Evolutionary conservation across 164 flowering plant species (phyloP).

Genomic region (Umbellularia californica): DNA sequence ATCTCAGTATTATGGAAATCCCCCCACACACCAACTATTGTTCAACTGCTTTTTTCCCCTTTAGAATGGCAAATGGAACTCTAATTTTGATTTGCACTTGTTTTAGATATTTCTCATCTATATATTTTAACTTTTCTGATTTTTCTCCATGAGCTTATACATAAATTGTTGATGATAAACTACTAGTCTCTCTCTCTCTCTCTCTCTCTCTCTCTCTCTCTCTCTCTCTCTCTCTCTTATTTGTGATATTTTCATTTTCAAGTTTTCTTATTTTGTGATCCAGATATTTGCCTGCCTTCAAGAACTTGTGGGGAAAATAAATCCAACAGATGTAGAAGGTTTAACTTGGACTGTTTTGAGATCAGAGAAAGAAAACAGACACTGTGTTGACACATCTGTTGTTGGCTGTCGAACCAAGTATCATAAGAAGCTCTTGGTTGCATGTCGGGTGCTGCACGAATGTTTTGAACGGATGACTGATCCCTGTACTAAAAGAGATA

Average conservation of each 20-base stretch:
- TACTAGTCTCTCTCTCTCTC: no score
- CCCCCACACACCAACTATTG: no score
- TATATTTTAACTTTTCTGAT: no score
- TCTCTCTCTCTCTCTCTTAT: no score
- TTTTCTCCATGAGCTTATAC: no score
- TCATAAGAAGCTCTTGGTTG: constrained; percentile 61
- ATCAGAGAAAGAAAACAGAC: constrained; percentile 19
- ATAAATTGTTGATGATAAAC: no score
- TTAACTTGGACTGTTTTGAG: constrained; percentile 69
- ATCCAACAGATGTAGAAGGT: constrained; percentile 41
- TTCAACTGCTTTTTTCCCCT: no score
- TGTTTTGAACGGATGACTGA: constrained; percentile 73
- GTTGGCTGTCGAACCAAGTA: constrained; percentile 31
- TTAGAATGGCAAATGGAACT: no score
- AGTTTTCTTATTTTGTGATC: neutral
- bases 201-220: no score
- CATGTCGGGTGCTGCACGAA: constrained; percentile 74
- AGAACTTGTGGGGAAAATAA: constrained; percentile 43
- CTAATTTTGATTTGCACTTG: no score
- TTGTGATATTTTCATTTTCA: neutral
- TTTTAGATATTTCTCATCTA: no score
- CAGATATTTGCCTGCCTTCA: constrained; percentile 61
- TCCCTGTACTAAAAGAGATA: constrained; percentile 43
- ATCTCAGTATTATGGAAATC: no score
- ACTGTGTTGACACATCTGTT: constrained; percentile 16